Evolutionary conservation across 805 yeast genomes (phyloP), one percentile per base, ranked within the genome.

Genomic region (Saccharomycopsis microspora): DNA sequence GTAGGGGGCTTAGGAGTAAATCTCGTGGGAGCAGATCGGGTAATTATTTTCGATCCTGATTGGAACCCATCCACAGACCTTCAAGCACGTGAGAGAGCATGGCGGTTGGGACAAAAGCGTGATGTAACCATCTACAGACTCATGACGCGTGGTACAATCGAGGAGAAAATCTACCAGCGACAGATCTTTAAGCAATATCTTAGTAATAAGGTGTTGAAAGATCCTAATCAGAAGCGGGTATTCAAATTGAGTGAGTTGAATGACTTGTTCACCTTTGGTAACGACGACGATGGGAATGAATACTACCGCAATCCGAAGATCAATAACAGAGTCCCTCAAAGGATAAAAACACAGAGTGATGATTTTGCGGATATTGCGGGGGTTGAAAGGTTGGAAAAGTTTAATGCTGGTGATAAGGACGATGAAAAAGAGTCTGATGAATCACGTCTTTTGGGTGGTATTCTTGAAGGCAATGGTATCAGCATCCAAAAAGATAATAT

Each of bases 21-120:
- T 61, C 63, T 90, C 42, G 90, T 96, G 0, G 97, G 97, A 3
- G 97, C 98, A 0, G 88, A 88, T 55, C 67, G 97, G 41, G 96
- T 90, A 8, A 86, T 90, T 28, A 90, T 90, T 10, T 90, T 75
- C 60, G 98, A 90, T 58, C 98, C 98, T 0, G 97, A 93, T 64
- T 90, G 98, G 98, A 90, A 90, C 59, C 98, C 98, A 0, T 87
- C 96, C 1, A 93, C 97, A 0, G 98, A 90, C 66, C 73, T 89
- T 51, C 98, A 90, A 64, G 98, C 98, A 0, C 71, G 97, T 51
- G 98, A 90, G 61, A 67, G 98, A 43, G 97, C 97, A 0, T 93
- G 97, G 97, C 71, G 98, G 54, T 70, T 90, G 53, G 98, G 98
- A 1, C 98, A 90, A 62, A 89, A 84, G 60, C 78, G 81, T 49